Base-by-base conservation (phyloP, 495 filamentous ascomycete genomes). In the Penicillium waksmanii region DNA sequence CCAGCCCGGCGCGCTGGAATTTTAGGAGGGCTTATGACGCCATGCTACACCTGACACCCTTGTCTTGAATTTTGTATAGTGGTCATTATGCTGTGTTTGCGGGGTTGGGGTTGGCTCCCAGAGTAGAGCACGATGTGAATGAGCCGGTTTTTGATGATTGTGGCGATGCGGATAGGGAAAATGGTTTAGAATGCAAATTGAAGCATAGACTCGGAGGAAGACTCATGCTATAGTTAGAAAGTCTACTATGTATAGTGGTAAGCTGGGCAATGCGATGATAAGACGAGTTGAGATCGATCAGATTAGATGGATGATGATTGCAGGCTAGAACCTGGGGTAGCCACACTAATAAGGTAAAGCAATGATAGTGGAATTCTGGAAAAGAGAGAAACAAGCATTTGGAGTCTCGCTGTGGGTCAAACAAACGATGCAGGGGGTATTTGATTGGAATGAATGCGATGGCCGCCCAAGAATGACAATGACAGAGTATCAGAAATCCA, bases 371-470 rank as follows among this genome's bases (percentile, higher is more conserved):
- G 27, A 6, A 31, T 8, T 31, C 27, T 31, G 27, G 27, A 31
- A 31, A 27, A 31, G 27, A 31, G 27, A 31, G 27, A 42, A 21
- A 23, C 33, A 18, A 15, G 19, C 18, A n/a, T 44, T 52, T 43
- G 21, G 44, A 17, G 17, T 47, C n/a, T 47, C 50, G 46, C 46
- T 51, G 49, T 53, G 36, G 12, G 36, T 40, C 36, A 13, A 40
- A n/a, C 36, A 44, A 44, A 44, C 17, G 42, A 62, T 57, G 59
- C 49, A 62, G 44, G 38, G 18, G 66, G 66, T 71, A 71, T 71
- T 69, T 56, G 42, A 44, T 17, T 44, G 42, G 35, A 65, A 67
- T 55, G 55, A 62, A 67, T 65, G 55, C 63, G 63, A 66, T 58
- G 38, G 54, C 61, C 68, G 59, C 61, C 68, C 66, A 58, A 58